These are phyloP conservation scores for Saccharomyces hybrid DNA, from an alignment of 1,139 yeast species.

Conservation along the genomic window DNA sequence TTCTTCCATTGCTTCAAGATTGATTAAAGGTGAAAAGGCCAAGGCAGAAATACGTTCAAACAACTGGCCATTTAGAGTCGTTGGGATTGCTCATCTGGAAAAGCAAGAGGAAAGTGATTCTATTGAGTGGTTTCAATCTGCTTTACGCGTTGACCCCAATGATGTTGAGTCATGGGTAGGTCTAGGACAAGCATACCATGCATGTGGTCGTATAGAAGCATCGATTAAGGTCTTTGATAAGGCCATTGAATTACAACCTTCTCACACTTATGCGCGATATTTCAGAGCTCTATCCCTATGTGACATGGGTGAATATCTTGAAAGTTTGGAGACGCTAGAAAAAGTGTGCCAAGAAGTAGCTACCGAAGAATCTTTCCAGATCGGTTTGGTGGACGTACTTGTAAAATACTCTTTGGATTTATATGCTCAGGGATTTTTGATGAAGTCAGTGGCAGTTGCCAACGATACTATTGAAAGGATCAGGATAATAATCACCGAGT, in stretches of 20 bases:
- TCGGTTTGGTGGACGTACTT: conserved; percentile 51
- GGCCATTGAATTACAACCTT: conserved; percentile 47
- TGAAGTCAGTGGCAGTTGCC: conserved; percentile 51
- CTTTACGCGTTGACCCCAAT: conserved; percentile 57
- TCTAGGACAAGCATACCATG: conserved; percentile 83
- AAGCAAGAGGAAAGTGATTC: conserved; percentile 70
- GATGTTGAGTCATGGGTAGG: conserved; percentile 89
- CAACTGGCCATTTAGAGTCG: conserved; percentile 80
- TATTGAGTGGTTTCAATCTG: conserved; percentile 81
- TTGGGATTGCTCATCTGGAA: conserved; percentile 75
- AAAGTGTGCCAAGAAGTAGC: conserved; percentile 41
- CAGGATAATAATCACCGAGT: conserved; percentile 12
- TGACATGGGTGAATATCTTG: conserved; percentile 44
- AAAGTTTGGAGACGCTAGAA: conserved; percentile 38
- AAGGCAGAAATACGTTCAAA: conserved; percentile 42
- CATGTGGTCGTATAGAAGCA: conserved; percentile 81
- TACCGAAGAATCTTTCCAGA: conserved; percentile 48
- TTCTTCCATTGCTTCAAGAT: conserved; percentile 58
- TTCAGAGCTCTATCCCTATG: conserved; percentile 58
- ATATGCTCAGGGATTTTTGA: conserved; percentile 54
- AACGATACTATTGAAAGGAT: conserved; percentile 35
- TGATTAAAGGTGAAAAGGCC: conserved; percentile 57
- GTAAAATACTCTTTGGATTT: conserved; percentile 48
- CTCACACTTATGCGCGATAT: conserved; percentile 56
- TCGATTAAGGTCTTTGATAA: conserved; percentile 74